These are phyloP conservation scores for Carallia pectinifolia DNA, from an alignment of 345 rosid species.

Conservation along the genomic window DNA sequence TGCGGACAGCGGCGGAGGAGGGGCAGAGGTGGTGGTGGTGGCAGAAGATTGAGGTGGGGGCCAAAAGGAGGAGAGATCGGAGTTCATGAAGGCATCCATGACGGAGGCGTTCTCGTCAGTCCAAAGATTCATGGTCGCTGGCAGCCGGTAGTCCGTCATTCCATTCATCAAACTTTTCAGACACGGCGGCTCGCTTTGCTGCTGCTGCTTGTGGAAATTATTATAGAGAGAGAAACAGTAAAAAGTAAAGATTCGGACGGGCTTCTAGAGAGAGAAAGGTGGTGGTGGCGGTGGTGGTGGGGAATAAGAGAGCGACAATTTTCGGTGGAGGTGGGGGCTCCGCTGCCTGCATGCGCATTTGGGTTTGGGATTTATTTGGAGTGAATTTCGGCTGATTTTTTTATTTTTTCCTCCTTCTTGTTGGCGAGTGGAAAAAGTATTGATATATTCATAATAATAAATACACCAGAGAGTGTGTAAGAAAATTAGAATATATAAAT, in stretches of 20 bases:
- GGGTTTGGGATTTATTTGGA: constrained; percentile 42
- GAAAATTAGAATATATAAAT: no score
- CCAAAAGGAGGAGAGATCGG: constrained; percentile 77
- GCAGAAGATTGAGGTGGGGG: constrained; percentile 45
- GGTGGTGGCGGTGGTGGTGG: constrained; percentile 1
- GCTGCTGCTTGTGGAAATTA: no score
- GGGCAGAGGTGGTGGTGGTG: constrained; percentile 14
- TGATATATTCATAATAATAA: no score
- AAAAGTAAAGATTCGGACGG: no score
- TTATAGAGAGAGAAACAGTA: background rate
- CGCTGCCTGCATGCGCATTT: constrained; percentile 11
- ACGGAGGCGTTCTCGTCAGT: constrained; percentile 81
- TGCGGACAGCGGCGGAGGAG: background rate
- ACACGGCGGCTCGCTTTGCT: no score
- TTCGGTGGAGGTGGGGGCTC: background rate
- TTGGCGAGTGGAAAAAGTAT: no score
- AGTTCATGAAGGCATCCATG: constrained; percentile 91
- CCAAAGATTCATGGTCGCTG: constrained; percentile 74
- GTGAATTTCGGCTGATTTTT: constrained; percentile 38
- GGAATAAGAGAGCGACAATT: background rate
- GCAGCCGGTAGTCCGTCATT: constrained; percentile 52
- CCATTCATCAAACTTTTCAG: background rate
- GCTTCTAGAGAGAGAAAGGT: background rate
- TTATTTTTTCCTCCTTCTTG: background rate
- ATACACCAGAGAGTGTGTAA: no score